Percentiles rank a stretch among this genome's conserved stretches.
Conservation (phyloP, 139 green algal genomes). For the Marvania coccoides region DNA sequence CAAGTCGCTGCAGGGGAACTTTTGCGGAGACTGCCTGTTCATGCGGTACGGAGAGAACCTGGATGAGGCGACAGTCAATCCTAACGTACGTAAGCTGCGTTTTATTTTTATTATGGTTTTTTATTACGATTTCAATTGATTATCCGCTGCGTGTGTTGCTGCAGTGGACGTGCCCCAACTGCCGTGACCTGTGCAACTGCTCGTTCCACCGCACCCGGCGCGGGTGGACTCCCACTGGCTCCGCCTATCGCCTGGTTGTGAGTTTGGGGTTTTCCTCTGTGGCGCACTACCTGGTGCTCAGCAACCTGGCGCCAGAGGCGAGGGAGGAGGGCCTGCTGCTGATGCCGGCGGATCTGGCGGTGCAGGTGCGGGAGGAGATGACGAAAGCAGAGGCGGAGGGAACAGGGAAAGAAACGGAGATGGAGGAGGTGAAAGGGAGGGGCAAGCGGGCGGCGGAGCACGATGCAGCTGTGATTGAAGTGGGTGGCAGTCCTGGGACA, state of each 20-base stretch:
- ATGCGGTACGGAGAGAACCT: constrained; percentile 73
- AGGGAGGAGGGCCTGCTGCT: background rate
- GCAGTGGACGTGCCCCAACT: constrained; percentile 61
- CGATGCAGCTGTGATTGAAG: too few relatives aligned
- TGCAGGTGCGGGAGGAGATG: background rate
- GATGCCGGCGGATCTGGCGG: background rate
- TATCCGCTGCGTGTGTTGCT: background rate
- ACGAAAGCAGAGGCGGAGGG: background rate
- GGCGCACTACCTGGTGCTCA: constrained; percentile 70
- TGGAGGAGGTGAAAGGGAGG: background rate
- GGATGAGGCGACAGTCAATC: constrained; percentile 38
- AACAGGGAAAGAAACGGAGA: background rate
- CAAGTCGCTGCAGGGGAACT: constrained; percentile 39
- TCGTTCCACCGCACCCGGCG: constrained; percentile 46
- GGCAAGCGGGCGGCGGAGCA: background rate
- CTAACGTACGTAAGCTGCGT: background rate
- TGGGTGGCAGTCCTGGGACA: too few relatives aligned
- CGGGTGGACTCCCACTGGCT: constrained; percentile 56
- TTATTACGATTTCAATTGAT: too few relatives aligned
- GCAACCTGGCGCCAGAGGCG: constrained; percentile 22
- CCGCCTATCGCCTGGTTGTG: constrained; percentile 45
- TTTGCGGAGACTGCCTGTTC: constrained; percentile 77
- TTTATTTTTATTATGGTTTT: background rate
- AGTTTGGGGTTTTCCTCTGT: constrained; percentile 49
- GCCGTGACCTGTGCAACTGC: constrained; percentile 78